phyloP scores from a whole-genome alignment of 768 basidiomycete species.

The Xanthoconium stramineum region DNA sequence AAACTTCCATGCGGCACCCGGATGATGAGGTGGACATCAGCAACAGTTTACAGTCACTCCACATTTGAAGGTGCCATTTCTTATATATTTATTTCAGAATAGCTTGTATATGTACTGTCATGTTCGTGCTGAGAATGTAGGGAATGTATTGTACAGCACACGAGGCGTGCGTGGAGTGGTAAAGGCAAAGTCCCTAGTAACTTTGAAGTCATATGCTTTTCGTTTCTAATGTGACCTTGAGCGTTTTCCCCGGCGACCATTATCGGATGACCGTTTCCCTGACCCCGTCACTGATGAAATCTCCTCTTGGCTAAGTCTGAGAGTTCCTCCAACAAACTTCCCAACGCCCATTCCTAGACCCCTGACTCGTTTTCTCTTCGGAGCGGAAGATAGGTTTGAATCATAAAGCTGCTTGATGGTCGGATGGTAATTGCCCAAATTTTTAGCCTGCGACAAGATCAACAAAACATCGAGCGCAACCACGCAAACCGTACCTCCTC shows the following conservation, averaged over 20 bases:
- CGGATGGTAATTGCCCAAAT: conserved; percentile 83
- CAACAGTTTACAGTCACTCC: conserved; percentile 20
- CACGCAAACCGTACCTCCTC: conserved; percentile 56
- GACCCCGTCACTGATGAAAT: conserved; percentile 39
- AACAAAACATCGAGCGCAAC: not conserved
- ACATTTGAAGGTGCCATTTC: conserved; percentile 14
- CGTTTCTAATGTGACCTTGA: conserved; percentile 7
- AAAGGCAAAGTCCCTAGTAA: not conserved
- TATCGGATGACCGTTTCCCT: conserved; percentile 3
- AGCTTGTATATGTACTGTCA: conserved; percentile 1
- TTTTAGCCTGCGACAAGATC: conserved; percentile 59
- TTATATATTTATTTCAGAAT: conserved; percentile 5
- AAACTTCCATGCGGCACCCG: conserved; percentile 11
- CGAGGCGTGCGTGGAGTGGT: not conserved
- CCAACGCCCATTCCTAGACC: conserved; percentile 81
- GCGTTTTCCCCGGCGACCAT: not conserved
- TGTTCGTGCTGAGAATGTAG: conserved; percentile 1
- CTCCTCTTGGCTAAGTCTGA: conserved; percentile 63
- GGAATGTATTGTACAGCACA: not conserved
- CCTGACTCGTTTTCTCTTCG: conserved; percentile 49
- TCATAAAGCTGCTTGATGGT: conserved; percentile 67
- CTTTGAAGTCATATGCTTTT: no score
- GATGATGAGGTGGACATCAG: conserved; percentile 26
- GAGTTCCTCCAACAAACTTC: conserved; percentile 64
- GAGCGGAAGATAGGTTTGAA: conserved; percentile 23